These are phyloP conservation scores for Pachysolen tannophilus DNA, from an alignment of 805 yeast genomes.

Conservation along the genomic window DNA sequence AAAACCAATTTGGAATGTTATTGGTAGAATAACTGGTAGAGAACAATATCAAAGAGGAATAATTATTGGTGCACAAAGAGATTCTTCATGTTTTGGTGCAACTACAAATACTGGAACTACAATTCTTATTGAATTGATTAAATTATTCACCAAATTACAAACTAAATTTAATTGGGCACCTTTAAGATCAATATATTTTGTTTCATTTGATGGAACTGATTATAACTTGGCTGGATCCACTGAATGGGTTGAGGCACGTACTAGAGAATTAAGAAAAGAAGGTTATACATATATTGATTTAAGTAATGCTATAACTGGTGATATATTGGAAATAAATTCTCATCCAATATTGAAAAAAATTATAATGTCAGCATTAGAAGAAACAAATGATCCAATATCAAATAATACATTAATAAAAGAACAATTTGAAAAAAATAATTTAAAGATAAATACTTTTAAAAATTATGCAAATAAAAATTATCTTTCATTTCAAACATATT, in stretches of 20 bases:
- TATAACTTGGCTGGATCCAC: conserved; percentile 83
- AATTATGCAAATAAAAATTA: conserved; percentile 46
- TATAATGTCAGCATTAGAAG: conserved; percentile 32
- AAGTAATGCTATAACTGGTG: conserved; percentile 51
- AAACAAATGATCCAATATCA: conserved; percentile 18
- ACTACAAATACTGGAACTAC: conserved; percentile 66
- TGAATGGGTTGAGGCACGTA: conserved; percentile 57
- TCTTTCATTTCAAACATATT: conserved; percentile 53
- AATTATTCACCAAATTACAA: conserved; percentile 57
- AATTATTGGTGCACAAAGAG: conserved; percentile 78
- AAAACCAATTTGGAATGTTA: conserved; percentile 71
- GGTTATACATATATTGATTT: conserved; percentile 70
- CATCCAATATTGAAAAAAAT: conserved; percentile 56
- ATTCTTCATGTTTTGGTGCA: conserved; percentile 72
- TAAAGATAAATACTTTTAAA: conserved; percentile 4
- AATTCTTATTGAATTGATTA: conserved; percentile 60
- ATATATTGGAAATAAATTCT: conserved; percentile 44
- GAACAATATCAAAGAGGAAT: conserved; percentile 72
- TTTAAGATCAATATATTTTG: conserved; percentile 70
- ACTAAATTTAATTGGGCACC: conserved; percentile 74
- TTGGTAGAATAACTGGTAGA: conserved; percentile 70
- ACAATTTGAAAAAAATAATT: conserved; percentile 9
- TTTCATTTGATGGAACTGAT: conserved; percentile 75
- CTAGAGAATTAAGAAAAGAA: conserved; percentile 46
- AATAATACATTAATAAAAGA: conserved; percentile 16